Percentiles rank a stretch among this genome's conserved stretches.
These are phyloP conservation scores for Coemansia sp. DNA, from an alignment of 192 early-diverging fungal genomes.

Conservation along the genomic window DNA sequence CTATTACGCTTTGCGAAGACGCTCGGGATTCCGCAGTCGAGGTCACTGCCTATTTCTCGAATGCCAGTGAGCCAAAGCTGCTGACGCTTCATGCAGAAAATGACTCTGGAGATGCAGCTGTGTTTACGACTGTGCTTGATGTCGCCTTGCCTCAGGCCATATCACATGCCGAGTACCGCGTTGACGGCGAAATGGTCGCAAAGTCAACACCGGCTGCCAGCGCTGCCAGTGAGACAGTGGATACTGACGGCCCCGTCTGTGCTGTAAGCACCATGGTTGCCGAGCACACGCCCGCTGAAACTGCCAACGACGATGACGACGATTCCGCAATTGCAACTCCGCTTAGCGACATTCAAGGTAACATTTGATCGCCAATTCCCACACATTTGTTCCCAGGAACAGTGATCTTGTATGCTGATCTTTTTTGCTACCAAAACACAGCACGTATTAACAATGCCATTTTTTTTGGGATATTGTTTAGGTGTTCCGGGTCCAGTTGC, in stretches of 20 bases:
- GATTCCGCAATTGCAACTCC: constrained; percentile 18
- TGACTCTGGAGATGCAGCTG: background rate
- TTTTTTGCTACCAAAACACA: background rate
- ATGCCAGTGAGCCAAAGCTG: constrained; percentile 13
- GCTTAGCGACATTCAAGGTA: constrained; percentile 11
- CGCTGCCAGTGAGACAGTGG: background rate
- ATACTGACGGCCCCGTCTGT: background rate
- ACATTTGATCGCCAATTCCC: background rate
- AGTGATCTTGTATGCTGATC: background rate
- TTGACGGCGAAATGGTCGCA: constrained; percentile 17
- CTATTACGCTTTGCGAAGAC: constrained; percentile 12
- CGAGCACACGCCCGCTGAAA: background rate
- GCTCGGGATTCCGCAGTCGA: constrained; percentile 14
- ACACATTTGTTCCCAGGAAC: background rate
- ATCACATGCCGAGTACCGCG: constrained; percentile 16
- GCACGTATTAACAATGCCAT: background rate
- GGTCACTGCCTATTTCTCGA: constrained; percentile 21
- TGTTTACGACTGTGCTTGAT: constrained; percentile 15
- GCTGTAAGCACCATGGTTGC: background rate
- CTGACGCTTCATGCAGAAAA: constrained; percentile 13
- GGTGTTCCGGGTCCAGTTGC: constrained; percentile 19
- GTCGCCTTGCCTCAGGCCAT: constrained; percentile 16
- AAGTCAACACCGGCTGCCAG: background rate
- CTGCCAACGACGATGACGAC: constrained; percentile 6
- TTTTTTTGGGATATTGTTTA: background rate